Evolutionary conservation across 78 protist genomes (phyloP), one percentile per base, ranked within the genome.

Genomic region (Guillardia theta): DNA sequence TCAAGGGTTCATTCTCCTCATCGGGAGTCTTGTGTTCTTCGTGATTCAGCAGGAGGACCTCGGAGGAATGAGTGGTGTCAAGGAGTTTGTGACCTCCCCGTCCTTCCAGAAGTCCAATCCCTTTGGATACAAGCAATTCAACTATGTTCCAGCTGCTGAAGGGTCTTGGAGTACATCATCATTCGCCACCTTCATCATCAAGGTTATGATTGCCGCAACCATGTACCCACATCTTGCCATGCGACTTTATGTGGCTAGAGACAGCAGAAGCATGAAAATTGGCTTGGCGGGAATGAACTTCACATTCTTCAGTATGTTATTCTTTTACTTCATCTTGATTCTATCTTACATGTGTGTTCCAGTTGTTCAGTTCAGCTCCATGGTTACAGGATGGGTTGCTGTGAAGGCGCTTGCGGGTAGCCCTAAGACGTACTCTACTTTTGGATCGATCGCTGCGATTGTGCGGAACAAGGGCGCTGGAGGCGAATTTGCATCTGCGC

Each of bases 311-410:
- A 0, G n/a, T n/a, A n/a, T n/a, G n/a, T n/a, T n/a, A n/a, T n/a
- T n/a, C n/a, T n/a, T n/a, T n/a, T n/a, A n/a, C n/a, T n/a, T n/a
- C n/a, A n/a, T n/a, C n/a, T n/a, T n/a, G n/a, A n/a, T n/a, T n/a
- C n/a, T n/a, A n/a, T n/a, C n/a, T n/a, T n/a, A n/a, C n/a, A n/a
- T n/a, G n/a, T n/a, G n/a, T n/a, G n/a, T n/a, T n/a, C n/a, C n/a
- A n/a, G n/a, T 78, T 8, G 48, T 78, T 18, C 90, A 78, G 48
- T 48, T 78, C 3, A 44, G 53, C 48, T 78, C 90, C 50, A 78
- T 78, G 90, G 33, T 78, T 48, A 78, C 90, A 10, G 90, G 90
- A 4, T 78, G 90, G 90, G 90, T 78, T 45, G 90, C 90, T 0
- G 90, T 78, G 33, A 4, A 10, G 1, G n/a, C 10, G 15, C 33